Evolutionary conservation across 2,329 filamentous ascomycete species (phyloP), one percentile per base, ranked within the genome.

Genomic region (Colletotrichum sp.): DNA sequence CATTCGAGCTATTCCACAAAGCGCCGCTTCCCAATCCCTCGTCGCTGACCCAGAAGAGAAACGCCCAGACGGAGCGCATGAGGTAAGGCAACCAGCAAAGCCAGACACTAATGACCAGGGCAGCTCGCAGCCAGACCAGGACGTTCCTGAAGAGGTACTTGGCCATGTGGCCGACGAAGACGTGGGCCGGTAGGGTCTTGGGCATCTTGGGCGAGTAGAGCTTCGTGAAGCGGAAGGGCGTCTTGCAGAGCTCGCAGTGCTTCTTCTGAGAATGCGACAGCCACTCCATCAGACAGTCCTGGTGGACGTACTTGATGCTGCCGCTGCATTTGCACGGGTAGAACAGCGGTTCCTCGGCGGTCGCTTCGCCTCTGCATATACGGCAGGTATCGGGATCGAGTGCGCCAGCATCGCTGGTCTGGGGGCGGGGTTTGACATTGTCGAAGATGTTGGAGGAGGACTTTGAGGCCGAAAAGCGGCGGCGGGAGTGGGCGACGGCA

Each of bases 231-330:
- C 96, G 95, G 83, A 99, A 99, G 0, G 96, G 93, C 4, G 97
- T 99, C 88, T 99, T 99, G 92, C 97, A 99, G 44, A 99, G 93
- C 88, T 99, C 97, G 89, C 98, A 99, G 88, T 99, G 95, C 85
- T 99, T 99, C 91, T 99, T 99, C 84, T 99, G 96, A 3, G 97
- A 99, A 85, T 99, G 98, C 66, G 96, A 96, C 26, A 99, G 90
- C 97, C 97, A 99, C 86, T 99, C 96, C 94, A 99, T 98, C 85
- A 99, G 88, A 84, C 97, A 99, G 84, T 98, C 95, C 86, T 99
- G 97, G 84, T 99, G 97, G 77, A 99, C 97, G 82, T 94, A 98
- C 87, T 98, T 98, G 87, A 99, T 99, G 86, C 96, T 99, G 73
- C 97, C 97, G 83, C 95, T 98, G 88, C 97, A 99, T 89, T 98